These are phyloP conservation scores for Croton laevigatus DNA, from an alignment of 441 rosid genomes.

Conservation along the genomic window DNA sequence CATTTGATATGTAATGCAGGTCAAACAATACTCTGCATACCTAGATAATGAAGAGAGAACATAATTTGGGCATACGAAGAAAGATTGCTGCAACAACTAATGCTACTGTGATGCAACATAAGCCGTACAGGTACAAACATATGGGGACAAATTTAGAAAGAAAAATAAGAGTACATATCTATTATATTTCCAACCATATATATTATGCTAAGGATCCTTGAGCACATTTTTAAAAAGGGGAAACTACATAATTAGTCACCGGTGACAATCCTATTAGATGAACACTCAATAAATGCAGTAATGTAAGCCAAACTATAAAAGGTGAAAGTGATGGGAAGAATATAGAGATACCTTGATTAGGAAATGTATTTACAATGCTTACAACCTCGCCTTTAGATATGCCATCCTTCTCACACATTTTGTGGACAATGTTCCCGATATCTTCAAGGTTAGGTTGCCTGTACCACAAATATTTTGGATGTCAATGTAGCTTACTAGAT, in stretches of 20 bases:
- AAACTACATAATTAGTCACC: neutral
- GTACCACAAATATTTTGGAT: slow-evolving; percentile 26
- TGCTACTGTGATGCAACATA: neutral
- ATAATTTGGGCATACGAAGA: neutral
- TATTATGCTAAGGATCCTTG: neutral
- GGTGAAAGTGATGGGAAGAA: slow-evolving; percentile 4
- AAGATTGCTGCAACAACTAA: neutral
- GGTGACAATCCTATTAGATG: neutral
- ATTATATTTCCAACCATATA: neutral
- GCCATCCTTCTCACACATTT: slow-evolving; percentile 92
- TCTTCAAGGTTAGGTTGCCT: slow-evolving; percentile 94
- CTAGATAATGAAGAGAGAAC: neutral
- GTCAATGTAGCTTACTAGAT: slow-evolving; percentile 19
- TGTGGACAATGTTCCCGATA: slow-evolving; percentile 73
- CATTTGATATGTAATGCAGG: neutral
- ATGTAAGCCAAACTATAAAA: neutral
- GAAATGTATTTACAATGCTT: slow-evolving; percentile 67
- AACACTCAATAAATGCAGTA: slow-evolving; percentile 2
- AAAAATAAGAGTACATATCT: neutral
- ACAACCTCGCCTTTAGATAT: slow-evolving; percentile 62
- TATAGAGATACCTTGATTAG: slow-evolving; percentile 78
- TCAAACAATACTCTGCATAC: neutral
- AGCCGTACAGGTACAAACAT: neutral
- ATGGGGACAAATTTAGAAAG: neutral
- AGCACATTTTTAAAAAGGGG: neutral